Base-by-base conservation (phyloP, 208 protist genomes). In the Crithidia bombi region DNA sequence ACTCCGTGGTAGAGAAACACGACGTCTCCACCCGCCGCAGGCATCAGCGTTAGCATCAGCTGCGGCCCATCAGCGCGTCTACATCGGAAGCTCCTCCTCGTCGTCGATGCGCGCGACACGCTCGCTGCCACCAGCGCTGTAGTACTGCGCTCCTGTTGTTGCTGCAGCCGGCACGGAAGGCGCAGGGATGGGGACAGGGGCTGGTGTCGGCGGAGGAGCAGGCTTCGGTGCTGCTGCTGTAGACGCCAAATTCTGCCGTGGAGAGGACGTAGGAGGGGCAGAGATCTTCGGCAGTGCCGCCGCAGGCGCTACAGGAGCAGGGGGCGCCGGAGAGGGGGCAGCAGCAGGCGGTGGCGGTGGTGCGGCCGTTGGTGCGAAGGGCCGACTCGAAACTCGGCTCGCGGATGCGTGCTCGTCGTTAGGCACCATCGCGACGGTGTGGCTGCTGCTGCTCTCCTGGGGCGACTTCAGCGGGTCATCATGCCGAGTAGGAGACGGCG, bases 41-140 rank as follows among this genome's bases (percentile, higher is more conserved):
- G n/a, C n/a, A n/a, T n/a, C n/a, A n/a, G n/a, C n/a, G n/a, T n/a
- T n/a, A n/a, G n/a, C n/a, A n/a, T n/a, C n/a, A n/a, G n/a, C n/a
- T n/a, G n/a, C n/a, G n/a, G n/a, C n/a, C n/a, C n/a, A n/a, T n/a
- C n/a, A n/a, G n/a, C n/a, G n/a, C n/a, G n/a, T 30, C 62, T 65
- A 85, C 51, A 79, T 21, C 19, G 71, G 71, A 17, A 86, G 69
- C 56, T 86, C 81, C 46, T 85, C 80, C 3, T 86, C 81, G 19
- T 79, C 76, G 43, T 75, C 75, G 25, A 47, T 43, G 38, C 30
- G 56, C 15, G 58, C 46, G 5, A 47, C 25, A n/a, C 57, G 65
- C 46, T 71, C 65, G 1, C 58, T 64, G 46, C 56, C 56, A 7
- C 25, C 19, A 38, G 9, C 38, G 4, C 41, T 44, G 65, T 73